Conservation (phyloP, 805 yeast species). For the Tetrapisispora arboricola region DNA sequence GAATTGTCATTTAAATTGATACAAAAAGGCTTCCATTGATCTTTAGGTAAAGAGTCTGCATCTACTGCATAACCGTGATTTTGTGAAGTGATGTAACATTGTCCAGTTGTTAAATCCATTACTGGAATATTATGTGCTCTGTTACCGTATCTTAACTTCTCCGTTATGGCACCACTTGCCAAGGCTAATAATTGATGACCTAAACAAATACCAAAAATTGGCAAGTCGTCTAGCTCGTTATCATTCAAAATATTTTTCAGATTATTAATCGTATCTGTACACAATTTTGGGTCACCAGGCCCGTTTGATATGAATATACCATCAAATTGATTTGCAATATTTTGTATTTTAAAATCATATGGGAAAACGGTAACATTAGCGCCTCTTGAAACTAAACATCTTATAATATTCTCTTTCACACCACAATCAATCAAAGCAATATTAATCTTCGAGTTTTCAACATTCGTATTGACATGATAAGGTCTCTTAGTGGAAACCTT, state of each 20-base stretch:
- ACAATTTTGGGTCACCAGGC: slow-evolving; percentile 96
- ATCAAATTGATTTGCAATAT: slow-evolving; percentile 83
- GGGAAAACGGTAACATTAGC: slow-evolving; percentile 96
- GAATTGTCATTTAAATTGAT: slow-evolving; percentile 90
- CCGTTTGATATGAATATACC: slow-evolving; percentile 94
- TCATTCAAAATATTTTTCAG: slow-evolving; percentile 61
- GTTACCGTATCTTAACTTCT: slow-evolving; percentile 93
- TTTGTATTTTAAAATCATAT: slow-evolving; percentile 85
- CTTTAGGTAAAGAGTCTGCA: slow-evolving; percentile 57
- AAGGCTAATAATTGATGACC: slow-evolving; percentile 96
- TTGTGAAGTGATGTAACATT: slow-evolving; percentile 96
- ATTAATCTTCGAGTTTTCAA: slow-evolving; percentile 39
- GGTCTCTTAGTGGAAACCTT: slow-evolving; percentile 94
- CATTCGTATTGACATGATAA: slow-evolving; percentile 68
- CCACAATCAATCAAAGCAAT: slow-evolving; percentile 96
- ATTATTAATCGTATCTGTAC: slow-evolving; percentile 65
- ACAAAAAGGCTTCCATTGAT: slow-evolving; percentile 72
- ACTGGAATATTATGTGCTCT: slow-evolving; percentile 99
- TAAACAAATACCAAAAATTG: slow-evolving; percentile 94
- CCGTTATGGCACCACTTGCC: slow-evolving; percentile 88
- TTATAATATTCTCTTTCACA: slow-evolving; percentile 91
- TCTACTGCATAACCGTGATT: slow-evolving; percentile 98
- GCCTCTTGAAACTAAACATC: slow-evolving; percentile 90
- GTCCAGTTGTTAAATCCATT: slow-evolving; percentile 77
- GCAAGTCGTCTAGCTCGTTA: slow-evolving; percentile 46